Base-by-base conservation (phyloP, 768 basidiomycete species). In the Favolaschia claudopus region DNA sequence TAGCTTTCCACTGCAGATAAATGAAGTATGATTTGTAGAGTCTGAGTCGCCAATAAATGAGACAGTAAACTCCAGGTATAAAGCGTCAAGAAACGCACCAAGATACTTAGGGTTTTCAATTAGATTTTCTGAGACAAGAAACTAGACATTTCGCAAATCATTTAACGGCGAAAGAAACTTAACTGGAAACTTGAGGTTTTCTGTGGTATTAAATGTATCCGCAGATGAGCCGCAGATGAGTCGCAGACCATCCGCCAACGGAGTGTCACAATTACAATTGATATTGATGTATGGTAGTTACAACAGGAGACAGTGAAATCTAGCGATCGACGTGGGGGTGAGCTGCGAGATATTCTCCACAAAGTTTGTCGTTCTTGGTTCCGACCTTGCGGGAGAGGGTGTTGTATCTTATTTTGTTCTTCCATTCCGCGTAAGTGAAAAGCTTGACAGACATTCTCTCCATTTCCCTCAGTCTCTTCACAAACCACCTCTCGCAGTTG, bases 401-500 rank as follows among this genome's bases (percentile, higher is more conserved):
- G 28, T 33, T 49, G 46, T 34, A 49, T 32, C 47, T 48, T 24
- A 58, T 3, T 13, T 58, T 50, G 32, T 28, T 42, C 29, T 58
- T 58, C 56, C 56, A 58, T 44, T 58, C 39, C 2, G 48, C 5
- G 27, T 50, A 50, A 13, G 46, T 50, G 14, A 22, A 28, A 29
- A 58, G 40, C 47, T 28, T 43, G 1, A 19, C 56, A 24, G 13
- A 3, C 10, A 8, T 25, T 4, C 8, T 50, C 31, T 50, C 32
- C 2, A 58, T 50, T n/a, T 58, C 49, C 48, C 39, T 45, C 57
- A 38, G 32, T 32, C 57, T 28, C 34, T 58, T 58, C 19, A 44
- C 42, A 24, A 61, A 61, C 60, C 60, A 61, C 3, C 46, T 34
- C 54, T 56, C 60, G 12, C 53, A 61, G 22, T 54, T 56, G 12